Evolutionary conservation across 2,329 filamentous ascomycete species (phyloP), one percentile per base, ranked within the genome.

Genomic region (Aspergillus sp.): DNA sequence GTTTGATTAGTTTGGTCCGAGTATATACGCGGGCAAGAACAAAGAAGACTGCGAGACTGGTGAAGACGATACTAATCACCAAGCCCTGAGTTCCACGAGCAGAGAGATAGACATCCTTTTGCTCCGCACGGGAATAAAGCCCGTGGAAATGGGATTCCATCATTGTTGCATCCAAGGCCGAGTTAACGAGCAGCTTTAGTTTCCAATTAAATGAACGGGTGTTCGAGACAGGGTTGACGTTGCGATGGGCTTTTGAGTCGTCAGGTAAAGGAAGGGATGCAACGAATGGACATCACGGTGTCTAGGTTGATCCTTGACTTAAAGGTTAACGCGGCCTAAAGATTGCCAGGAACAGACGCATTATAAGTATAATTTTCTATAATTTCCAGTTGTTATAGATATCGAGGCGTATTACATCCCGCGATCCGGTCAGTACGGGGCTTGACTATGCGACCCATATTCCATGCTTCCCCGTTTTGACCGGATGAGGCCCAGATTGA

Each of bases 11-110:
- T 13, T 59, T 64, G 17, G 65, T 58, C 11, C 73, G 66, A 11
- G 72, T 73, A 56, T 71, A 74, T 24, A 75, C 60, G 17, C 73
- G 69, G 30, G 66, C 60, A 6, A 49, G 56, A 13, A 75, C 71
- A 40, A 73, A 69, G 37, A 47, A 57, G 15, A 66, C 65, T 11
- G 72, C 71, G 13, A 74, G 54, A 3, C 24, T 53, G 5, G 72
- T 73, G 53, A 75, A 73, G 11, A 71, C 60, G 30, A 73, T 58
- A 50, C 72, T 74, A 20, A 68, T 58, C 13, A 62, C 61, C 46
- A 75, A 49, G 7, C 61, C 68, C 34, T 68, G 64, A 2, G 60
- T 61, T 20, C 70, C 71, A 8, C 68, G 62, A 34, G 60, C 17
- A 13, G 68, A 70, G 22, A 73, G 46, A 12, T 66, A 69, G 6